Evolutionary conservation across 208 protist species (phyloP).

Genomic region (Crithidia acanthocephali): DNA sequence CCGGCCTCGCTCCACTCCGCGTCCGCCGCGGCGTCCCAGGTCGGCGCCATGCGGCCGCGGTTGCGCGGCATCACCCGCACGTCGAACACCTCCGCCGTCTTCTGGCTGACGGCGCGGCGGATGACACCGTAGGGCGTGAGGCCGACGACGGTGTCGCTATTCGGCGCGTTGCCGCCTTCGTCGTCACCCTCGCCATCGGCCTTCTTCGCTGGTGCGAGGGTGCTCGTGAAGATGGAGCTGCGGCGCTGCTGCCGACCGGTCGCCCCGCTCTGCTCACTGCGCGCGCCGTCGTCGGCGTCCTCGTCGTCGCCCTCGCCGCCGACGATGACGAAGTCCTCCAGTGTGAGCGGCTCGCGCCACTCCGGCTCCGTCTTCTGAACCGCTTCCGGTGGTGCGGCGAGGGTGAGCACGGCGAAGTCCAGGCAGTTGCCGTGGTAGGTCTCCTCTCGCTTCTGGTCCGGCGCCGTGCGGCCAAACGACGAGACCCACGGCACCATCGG

Average conservation of each 20-base stretch:
- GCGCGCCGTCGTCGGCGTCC: constrained; percentile 11
- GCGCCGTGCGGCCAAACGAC: constrained; percentile 31
- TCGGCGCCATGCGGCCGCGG: constrained; percentile 53
- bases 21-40: constrained; percentile 13
- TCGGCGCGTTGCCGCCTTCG: constrained; percentile 1
- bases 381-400: constrained; percentile 32
- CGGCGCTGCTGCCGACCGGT: constrained; percentile 31
- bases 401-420: constrained; percentile 59
- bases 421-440: constrained; percentile 58
- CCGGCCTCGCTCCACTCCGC: constrained; percentile 10
- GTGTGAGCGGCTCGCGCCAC: constrained; percentile 45
- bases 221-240: constrained; percentile 72
- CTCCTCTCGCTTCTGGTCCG: constrained; percentile 25
- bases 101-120: constrained; percentile 66
- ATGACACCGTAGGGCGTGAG: constrained; percentile 72
- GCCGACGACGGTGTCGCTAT: constrained; percentile 53
- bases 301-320: constrained; percentile 19
- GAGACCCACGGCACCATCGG: constrained; percentile 65
- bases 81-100: constrained; percentile 80
- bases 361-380: constrained; percentile 22
- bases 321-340: constrained; percentile 73
- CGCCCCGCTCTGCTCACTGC: constrained; percentile 22
- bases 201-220: constrained; percentile 26
- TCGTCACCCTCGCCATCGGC: constrained; percentile 14
- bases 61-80: constrained; percentile 76